These are phyloP conservation scores for Trametes sanguinea DNA, from an alignment of 768 basidiomycete genomes.

Conservation along the genomic window DNA sequence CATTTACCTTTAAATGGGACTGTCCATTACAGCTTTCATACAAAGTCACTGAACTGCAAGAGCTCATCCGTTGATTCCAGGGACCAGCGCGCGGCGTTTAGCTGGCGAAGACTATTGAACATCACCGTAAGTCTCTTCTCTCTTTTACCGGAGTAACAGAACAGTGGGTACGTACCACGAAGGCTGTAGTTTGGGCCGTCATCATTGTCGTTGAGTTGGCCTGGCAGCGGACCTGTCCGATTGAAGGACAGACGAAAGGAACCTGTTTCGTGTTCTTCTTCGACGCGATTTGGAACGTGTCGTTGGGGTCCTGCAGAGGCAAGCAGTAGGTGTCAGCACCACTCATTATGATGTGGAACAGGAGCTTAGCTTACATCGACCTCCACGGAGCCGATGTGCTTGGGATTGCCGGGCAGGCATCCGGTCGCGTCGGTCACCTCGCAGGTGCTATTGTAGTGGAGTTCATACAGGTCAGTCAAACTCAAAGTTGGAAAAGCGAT, in stretches of 20 bases:
- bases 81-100: too few relatives aligned
- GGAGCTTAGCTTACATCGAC: conserved; percentile 2
- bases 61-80: too few relatives aligned
- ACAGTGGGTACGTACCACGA: not conserved
- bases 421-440: conserved; percentile 9
- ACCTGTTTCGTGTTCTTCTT: conserved; percentile 7
- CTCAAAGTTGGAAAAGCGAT: too few relatives aligned
- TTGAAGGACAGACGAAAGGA: conserved; percentile 11
- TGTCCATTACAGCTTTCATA: too few relatives aligned
- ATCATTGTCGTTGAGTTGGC: conserved; percentile 17
- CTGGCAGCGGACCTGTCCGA: conserved; percentile 16
- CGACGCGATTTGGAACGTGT: conserved; percentile 9
- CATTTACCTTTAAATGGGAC: too few relatives aligned
- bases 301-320: conserved; percentile 1
- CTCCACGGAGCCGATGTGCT: conserved; percentile 10
- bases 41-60: too few relatives aligned
- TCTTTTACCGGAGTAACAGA: too few relatives aligned
- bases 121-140: too few relatives aligned
- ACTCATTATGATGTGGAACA: too few relatives aligned
- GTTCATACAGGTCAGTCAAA: not conserved
- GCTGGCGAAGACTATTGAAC: too few relatives aligned
- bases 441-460: not conserved
- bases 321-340: too few relatives aligned
- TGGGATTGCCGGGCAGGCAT: conserved; percentile 6
- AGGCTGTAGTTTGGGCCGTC: conserved; percentile 18